phyloP scores from a whole-genome alignment of 2,329 filamentous ascomycete species.

The Fusarium oligoseptatum region DNA sequence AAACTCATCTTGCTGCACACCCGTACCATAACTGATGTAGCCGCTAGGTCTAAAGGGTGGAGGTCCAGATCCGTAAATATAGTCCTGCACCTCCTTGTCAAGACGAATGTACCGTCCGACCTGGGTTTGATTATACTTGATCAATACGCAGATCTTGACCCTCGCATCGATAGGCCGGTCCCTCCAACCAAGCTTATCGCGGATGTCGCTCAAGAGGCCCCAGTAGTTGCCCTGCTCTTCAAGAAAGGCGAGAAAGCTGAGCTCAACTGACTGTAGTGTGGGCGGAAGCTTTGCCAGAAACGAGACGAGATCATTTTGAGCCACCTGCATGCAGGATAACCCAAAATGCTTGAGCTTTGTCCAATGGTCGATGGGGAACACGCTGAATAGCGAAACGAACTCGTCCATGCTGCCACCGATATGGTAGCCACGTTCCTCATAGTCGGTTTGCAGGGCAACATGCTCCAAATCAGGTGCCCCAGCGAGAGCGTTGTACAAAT shows the following conservation, averaged over 20 bases:
- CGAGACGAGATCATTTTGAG: constrained; percentile 1
- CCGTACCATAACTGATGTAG: not conserved
- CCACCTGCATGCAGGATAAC: not conserved
- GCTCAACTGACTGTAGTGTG: not conserved
- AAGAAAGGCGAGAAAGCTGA: constrained; percentile 8
- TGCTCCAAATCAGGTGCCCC: not conserved
- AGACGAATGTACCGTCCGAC: constrained; percentile 3
- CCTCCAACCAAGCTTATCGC: constrained; percentile 15
- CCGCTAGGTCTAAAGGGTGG: not conserved
- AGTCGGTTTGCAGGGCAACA: not conserved
- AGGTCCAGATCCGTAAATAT: constrained; percentile 17
- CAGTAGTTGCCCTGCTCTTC: not conserved
- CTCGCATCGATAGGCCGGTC: not conserved
- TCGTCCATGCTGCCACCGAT: not conserved
- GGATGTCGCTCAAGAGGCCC: constrained; percentile 1
- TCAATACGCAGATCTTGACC: not conserved
- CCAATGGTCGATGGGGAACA: not conserved
- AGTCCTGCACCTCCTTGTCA: constrained; percentile 10
- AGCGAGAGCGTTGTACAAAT: not conserved
- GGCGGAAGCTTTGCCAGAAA: not conserved
- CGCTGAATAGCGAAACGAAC: not conserved
- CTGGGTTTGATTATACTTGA: not conserved
- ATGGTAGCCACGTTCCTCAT: not conserved
- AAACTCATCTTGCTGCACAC: not conserved
- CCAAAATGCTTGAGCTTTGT: constrained; percentile 14